Percentiles rank a stretch among this genome's conserved stretches.
Conservation (phyloP, 192 early-diverging fungal species). For the Spizellomyces punctatus region DNA sequence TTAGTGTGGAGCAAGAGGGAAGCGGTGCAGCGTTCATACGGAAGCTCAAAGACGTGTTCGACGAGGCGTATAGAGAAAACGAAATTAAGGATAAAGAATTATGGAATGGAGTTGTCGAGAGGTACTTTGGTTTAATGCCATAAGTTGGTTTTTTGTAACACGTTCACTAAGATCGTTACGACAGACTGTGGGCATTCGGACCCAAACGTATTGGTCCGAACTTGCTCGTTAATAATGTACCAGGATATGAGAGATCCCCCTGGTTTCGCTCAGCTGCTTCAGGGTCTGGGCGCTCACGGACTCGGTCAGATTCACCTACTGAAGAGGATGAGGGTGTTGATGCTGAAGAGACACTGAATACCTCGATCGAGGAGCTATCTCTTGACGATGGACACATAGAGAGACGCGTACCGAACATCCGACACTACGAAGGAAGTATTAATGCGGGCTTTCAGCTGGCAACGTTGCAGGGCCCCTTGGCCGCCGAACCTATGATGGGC, state of each 20-base stretch:
- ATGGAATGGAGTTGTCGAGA: slow-evolving; percentile 48
- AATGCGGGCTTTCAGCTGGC: slow-evolving; percentile 93
- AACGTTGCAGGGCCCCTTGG: slow-evolving; percentile 86
- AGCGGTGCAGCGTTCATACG: slow-evolving; percentile 36
- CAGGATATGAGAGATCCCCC: slow-evolving; percentile 44
- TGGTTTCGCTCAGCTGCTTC: slow-evolving; percentile 21
- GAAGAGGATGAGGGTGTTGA: slow-evolving; percentile 15
- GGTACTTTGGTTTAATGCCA: not conserved
- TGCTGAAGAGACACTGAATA: not conserved
- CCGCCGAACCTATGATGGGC: slow-evolving; percentile 90
- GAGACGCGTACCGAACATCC: slow-evolving; percentile 9
- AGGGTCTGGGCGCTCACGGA: slow-evolving; percentile 8
- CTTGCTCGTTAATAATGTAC: slow-evolving; percentile 69
- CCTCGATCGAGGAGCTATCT: not conserved
- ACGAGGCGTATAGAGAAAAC: slow-evolving; percentile 48
- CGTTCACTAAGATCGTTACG: not conserved
- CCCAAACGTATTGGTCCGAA: slow-evolving; percentile 82
- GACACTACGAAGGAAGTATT: slow-evolving; percentile 68
- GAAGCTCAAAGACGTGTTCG: slow-evolving; percentile 46
- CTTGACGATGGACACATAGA: not conserved
- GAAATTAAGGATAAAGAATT: slow-evolving; percentile 48
- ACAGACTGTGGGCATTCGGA: slow-evolving; percentile 80
- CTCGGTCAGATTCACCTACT: slow-evolving; percentile 1
- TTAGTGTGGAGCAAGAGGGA: not conserved
- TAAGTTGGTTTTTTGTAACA: too few species aligned